A percentile compares a stretch with the other conserved stretches of the same genome.
These are phyloP conservation scores for Gypsophila paniculata DNA, from an alignment of 179 eudicot genomes.

Conservation along the genomic window DNA sequence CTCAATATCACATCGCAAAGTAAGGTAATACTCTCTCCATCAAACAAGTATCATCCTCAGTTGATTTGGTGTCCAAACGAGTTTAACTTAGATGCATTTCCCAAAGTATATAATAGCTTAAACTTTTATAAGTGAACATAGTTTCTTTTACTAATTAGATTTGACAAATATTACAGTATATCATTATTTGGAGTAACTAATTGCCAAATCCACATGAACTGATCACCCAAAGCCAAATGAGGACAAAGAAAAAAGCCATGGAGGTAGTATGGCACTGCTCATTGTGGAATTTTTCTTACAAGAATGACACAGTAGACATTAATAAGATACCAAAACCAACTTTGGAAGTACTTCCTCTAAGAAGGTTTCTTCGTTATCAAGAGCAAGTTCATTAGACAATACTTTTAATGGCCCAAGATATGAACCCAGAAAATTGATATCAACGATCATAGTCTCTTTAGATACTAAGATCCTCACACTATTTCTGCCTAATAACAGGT, in stretches of 20 bases:
- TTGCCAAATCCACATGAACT: too few relatives aligned
- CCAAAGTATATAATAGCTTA: too few relatives aligned
- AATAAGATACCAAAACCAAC: not conserved
- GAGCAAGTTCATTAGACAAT: not conserved
- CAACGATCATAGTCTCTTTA: not conserved
- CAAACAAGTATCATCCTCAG: not conserved
- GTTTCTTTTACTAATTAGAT: too few relatives aligned
- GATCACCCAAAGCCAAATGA: too few relatives aligned
- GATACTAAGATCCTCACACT: not conserved
- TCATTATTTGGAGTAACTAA: too few relatives aligned
- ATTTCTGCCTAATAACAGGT: not conserved
- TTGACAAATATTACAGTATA: too few relatives aligned
- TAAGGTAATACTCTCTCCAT: not conserved
- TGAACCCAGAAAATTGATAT: not conserved
- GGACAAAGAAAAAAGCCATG: too few relatives aligned
- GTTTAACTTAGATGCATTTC: too few relatives aligned
- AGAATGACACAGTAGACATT: not conserved
- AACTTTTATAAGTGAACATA: too few relatives aligned
- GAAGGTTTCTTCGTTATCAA: not conserved
- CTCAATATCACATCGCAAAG: conserved; percentile 22
- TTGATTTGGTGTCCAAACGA: too few relatives aligned
- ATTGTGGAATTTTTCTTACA: too few relatives aligned
- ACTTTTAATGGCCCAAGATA: too few relatives aligned
- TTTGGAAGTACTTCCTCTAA: not conserved
- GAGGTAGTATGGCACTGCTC: not conserved